Evolutionary conservation across 2,329 filamentous ascomycete species (phyloP), one percentile per base, ranked within the genome.

Genomic region (Colletotrichum echinochloae): DNA sequence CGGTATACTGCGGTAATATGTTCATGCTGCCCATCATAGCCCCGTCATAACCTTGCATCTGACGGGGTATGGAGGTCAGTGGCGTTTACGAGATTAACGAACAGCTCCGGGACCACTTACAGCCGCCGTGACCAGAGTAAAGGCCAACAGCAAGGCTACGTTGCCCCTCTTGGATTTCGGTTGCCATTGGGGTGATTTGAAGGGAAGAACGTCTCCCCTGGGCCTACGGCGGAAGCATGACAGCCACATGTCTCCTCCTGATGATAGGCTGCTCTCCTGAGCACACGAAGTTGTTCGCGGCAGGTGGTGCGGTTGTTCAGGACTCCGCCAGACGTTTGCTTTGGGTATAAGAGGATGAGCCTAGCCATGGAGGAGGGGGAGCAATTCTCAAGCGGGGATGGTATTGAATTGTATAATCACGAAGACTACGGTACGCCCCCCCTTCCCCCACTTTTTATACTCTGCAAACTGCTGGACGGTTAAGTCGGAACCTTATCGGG

Each of bases 11-110:
- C 2, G 65, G 65, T n/a, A 68, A 16, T 1, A 68, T 68, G 23
- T 68, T 62, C 59, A 68, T 56, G 59, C 65, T 33, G 3, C 61
- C 61, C 61, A 64, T 64, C 61, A 64, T 64, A 3, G 61, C 61
- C 14, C 49, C 61, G 28, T 64, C 61, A 7, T 64, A 64, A 46
- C 61, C 61, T 23, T 64, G 61, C 61, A 64, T 64, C 61, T 64
- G n/a, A 4, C 23, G 3, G 3, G 33, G 18, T 14, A 2, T 1
- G 26, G 14, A 5, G 51, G 51, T 46, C 7, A 63, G 48, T 6
- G 6, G 18, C 2, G 3, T 18, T 5, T 6, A 7, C 2, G 4
- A 4, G 6, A 8, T n/a, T n/a, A n/a, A n/a, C 0, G 9, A 11
- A 20, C 1, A 37, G 2, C 11, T 9, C 1, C 3, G 5, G n/a